Conservation (phyloP, 2,329 filamentous ascomycete genomes). For the Aspergillus pseudonomiae region DNA sequence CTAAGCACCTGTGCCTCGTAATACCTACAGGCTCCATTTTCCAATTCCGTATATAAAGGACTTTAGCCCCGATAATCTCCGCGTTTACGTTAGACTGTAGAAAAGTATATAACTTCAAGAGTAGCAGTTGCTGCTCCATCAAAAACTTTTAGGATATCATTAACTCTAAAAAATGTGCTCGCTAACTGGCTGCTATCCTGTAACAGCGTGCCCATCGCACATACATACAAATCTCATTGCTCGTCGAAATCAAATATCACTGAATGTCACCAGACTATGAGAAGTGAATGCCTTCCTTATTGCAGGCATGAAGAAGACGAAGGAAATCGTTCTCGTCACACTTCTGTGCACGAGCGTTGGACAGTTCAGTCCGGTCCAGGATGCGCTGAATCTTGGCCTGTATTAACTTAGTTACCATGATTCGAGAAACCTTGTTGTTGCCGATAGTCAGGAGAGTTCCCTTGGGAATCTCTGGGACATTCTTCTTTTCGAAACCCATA, state of each 20-base stretch:
- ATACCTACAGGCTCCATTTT: background rate
- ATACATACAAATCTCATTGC: background rate
- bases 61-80: background rate
- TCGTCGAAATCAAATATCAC: background rate
- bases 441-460: slow-evolving; percentile 42
- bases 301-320: slow-evolving; percentile 70
- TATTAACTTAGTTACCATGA: slow-evolving; percentile 74
- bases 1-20: background rate
- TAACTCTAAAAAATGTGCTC: background rate
- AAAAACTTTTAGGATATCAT: slow-evolving; percentile 7
- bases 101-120: background rate
- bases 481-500: slow-evolving; percentile 26
- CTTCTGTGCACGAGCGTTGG: slow-evolving; percentile 74
- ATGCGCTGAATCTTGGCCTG: slow-evolving; percentile 78
- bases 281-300: slow-evolving; percentile 24
- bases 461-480: slow-evolving; percentile 61
- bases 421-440: slow-evolving; percentile 69
- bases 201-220: background rate
- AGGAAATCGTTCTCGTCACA: slow-evolving; percentile 89
- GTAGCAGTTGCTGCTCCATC: background rate
- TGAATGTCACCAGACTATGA: slow-evolving; percentile 1
- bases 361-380: slow-evolving; percentile 73
- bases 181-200: slow-evolving; percentile 3
- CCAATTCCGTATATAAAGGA: background rate
- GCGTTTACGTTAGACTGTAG: background rate